Conservation (phyloP, 331 rosid genomes). For the Pyracantha coccinea region DNA sequence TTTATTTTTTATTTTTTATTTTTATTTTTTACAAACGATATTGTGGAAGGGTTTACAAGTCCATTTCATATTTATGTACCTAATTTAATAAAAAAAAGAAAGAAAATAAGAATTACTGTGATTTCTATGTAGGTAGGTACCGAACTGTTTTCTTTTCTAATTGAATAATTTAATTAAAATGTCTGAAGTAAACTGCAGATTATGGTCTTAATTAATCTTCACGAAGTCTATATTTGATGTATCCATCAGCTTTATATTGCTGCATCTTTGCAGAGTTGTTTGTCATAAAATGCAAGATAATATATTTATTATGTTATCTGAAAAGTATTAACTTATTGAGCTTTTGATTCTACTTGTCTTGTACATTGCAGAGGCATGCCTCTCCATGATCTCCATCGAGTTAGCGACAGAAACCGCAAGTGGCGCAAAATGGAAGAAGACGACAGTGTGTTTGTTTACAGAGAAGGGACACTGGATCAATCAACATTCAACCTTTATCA, state of each 20-base stretch:
- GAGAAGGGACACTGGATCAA: constrained; percentile 51
- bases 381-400: constrained; percentile 15
- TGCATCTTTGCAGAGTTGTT: background rate
- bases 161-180: background rate
- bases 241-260: background rate
- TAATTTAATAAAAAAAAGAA: too few relatives aligned
- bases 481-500: constrained; percentile 22
- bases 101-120: background rate
- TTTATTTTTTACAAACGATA: too few relatives aligned
- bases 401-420: constrained; percentile 31
- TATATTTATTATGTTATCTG: background rate
- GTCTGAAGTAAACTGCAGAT: background rate
- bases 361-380: constrained; percentile 38
- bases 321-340: background rate
- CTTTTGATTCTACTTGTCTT: background rate
- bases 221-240: background rate
- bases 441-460: constrained; percentile 32
- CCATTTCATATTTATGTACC: too few relatives aligned
- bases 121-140: background rate
- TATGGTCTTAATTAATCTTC: background rate
- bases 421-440: constrained; percentile 46
- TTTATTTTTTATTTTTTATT: too few relatives aligned
- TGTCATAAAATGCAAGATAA: background rate
- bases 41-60: too few relatives aligned
- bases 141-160: background rate